A percentile compares a stretch with the other conserved stretches of the same genome.
Conservation (phyloP, 805 yeast genomes). For the Zygotorulaspora florentina region DNA sequence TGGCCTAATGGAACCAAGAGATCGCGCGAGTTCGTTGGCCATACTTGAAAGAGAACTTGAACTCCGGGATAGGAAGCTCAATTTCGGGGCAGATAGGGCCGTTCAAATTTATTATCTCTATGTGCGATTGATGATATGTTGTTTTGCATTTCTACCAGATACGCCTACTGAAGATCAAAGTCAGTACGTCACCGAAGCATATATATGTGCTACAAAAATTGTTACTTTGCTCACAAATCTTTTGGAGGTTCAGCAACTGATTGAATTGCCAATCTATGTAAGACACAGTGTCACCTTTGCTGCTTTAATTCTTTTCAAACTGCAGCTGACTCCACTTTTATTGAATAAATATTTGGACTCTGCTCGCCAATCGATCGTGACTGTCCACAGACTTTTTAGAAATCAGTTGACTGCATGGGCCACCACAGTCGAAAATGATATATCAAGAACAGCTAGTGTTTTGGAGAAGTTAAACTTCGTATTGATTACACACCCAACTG, state of each 20-base stretch:
- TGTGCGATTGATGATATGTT: conserved; percentile 74
- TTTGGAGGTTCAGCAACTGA: conserved; percentile 62
- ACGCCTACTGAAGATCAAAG: conserved; percentile 85
- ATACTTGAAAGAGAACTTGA: conserved; percentile 76
- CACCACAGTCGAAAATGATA: conserved; percentile 75
- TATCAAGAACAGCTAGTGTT: conserved; percentile 86
- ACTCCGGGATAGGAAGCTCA: conserved; percentile 59
- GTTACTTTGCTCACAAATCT: conserved; percentile 73
- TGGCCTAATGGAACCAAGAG: conserved; percentile 79
- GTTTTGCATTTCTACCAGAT: conserved; percentile 87
- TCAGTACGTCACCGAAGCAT: conserved; percentile 76
- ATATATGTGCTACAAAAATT: conserved; percentile 72
- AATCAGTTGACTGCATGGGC: conserved; percentile 91
- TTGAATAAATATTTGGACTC: conserved; percentile 69
- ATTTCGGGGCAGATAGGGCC: conserved; percentile 58
- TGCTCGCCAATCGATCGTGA: conserved; percentile 88
- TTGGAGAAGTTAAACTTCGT: conserved; percentile 85
- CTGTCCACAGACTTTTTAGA: conserved; percentile 82
- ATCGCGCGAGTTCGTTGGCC: conserved; percentile 76
- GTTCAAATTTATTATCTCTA: conserved; percentile 77
- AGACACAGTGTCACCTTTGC: conserved; percentile 83
- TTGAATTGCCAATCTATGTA: conserved; percentile 81
- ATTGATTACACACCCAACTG: conserved; percentile 79
- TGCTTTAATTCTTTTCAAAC: conserved; percentile 71
- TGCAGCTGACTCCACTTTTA: conserved; percentile 73